Evolutionary conservation across 139 green algal genomes (phyloP), one percentile per base, ranked within the genome.

Genomic region (Coelastrella sp.): DNA sequence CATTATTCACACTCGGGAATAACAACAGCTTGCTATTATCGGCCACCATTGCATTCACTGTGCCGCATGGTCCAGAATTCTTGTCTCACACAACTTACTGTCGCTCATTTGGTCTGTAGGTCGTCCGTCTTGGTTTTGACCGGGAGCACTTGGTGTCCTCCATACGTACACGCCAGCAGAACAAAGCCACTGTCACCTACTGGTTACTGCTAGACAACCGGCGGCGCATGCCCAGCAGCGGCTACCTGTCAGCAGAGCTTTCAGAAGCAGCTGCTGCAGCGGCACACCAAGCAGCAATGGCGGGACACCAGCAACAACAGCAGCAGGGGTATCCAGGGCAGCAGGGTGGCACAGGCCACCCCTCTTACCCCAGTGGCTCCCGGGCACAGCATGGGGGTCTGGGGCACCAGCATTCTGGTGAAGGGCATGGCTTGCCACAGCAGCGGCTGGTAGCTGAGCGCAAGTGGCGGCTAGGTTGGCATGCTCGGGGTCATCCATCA

Each of bases 141-240:
- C 89, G 94, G 1, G 85, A 94, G 2, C 63, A 88, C 34, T 83
- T 98, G 40, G 51, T 96, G 35, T 90, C 96, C 2, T 89, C 89
- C 11, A 73, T 99, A 19, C 86, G 88, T 17, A 30, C 69, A 5
- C 89, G 96, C 21, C 34, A 92, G 60, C 95, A 97, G 69, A 98
- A 98, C 88, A 98, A 98, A 90, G 97, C 97, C 2, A 98, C 96
- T n/a, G 97, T 99, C 34, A 95, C 97, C 23, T 99, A 99, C 91
- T 97, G 98, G 88, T 89, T 99, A 27, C 87, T 99, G 80, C 72
- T 86, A 0, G 96, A 98, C 88, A 97, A 97, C 91, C 86, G 86
- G 34, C 88, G 91, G 34, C 89, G 89, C 68, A 91, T 95, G 71
- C 88, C 88, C 63, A 86, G 57, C 75, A 84, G 72, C 40, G 86